Percentiles rank a stretch among this genome's conserved stretches.
These are phyloP conservation scores for Bassia scoparia DNA, from an alignment of 148 eudicot genomes.

Conservation along the genomic window DNA sequence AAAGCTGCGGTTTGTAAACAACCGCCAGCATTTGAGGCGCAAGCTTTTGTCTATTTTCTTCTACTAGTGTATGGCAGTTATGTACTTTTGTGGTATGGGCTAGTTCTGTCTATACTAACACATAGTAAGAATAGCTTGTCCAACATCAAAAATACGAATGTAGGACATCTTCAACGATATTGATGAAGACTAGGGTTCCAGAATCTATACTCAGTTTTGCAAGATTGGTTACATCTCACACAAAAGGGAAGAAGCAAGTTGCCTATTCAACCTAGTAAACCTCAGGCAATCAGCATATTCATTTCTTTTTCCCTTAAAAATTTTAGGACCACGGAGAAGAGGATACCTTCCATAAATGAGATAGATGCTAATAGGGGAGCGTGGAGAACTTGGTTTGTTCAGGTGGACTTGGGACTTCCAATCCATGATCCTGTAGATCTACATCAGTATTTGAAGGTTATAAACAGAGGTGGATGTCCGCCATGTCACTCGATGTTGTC, in stretches of 20 bases:
- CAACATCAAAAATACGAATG: neutral
- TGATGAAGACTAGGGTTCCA: neutral
- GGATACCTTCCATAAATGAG: slow-evolving; percentile 62
- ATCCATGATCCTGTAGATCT: slow-evolving; percentile 35
- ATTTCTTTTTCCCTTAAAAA: neutral
- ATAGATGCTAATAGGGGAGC: slow-evolving; percentile 51
- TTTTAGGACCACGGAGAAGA: neutral
- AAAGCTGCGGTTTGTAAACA: too few relatives aligned
- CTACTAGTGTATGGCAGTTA: too few relatives aligned
- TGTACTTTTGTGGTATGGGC: too few relatives aligned
- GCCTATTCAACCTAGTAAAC: neutral
- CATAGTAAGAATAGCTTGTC: too few relatives aligned
- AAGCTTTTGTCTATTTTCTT: too few relatives aligned
- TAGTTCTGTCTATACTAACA: too few relatives aligned
- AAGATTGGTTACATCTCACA: neutral
- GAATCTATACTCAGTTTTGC: neutral
- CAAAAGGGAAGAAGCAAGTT: neutral
- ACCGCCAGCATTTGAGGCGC: too few relatives aligned
- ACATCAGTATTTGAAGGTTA: slow-evolving; percentile 58
- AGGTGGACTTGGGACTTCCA: slow-evolving; percentile 29
- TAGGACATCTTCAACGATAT: neutral
- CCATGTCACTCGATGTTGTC: slow-evolving; percentile 71
- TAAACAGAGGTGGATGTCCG: slow-evolving; percentile 79
- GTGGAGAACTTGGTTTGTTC: slow-evolving; percentile 43
- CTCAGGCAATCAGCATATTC: neutral